Percentiles rank a stretch among this genome's conserved stretches.
phyloP scores from a whole-genome alignment of 2,329 filamentous ascomycete species.

The Diaporthe longicolla region DNA sequence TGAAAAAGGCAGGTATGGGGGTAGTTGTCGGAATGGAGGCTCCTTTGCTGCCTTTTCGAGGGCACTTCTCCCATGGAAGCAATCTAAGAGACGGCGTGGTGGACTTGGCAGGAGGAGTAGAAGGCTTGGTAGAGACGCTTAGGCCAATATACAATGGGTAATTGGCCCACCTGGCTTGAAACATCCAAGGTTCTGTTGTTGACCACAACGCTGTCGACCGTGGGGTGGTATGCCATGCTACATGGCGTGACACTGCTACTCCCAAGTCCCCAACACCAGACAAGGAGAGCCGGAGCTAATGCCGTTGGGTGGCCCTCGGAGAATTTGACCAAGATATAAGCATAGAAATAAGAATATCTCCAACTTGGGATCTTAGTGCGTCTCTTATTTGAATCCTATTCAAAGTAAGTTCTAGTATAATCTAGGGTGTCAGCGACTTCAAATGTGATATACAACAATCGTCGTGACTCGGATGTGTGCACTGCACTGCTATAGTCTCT shows the following conservation, averaged over 20 bases:
- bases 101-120: constrained; percentile 31
- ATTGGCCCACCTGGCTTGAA: constrained; percentile 15
- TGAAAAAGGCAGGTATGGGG: constrained; percentile 5
- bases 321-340: not conserved
- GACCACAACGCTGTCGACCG: not conserved
- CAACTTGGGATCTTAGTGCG: not conserved
- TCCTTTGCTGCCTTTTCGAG: constrained; percentile 23
- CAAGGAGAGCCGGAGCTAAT: constrained; percentile 1
- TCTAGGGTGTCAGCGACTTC: not conserved
- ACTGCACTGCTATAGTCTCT: not conserved
- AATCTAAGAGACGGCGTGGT: constrained; percentile 21
- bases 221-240: not conserved
- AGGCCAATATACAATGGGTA: not conserved
- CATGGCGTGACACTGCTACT: constrained; percentile 13
- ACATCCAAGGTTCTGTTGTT: constrained; percentile 3
- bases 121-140: constrained; percentile 21
- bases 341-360: constrained; percentile 27
- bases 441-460: not conserved
- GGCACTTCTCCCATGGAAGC: not conserved
- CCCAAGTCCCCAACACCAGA: constrained; percentile 9
- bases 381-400: not conserved
- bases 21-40: constrained; percentile 17
- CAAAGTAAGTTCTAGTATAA: not conserved
- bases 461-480: not conserved
- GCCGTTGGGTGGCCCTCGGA: not conserved